These are phyloP conservation scores for Fusarium mexicanum DNA, from an alignment of 2,329 filamentous ascomycete genomes.

Conservation along the genomic window DNA sequence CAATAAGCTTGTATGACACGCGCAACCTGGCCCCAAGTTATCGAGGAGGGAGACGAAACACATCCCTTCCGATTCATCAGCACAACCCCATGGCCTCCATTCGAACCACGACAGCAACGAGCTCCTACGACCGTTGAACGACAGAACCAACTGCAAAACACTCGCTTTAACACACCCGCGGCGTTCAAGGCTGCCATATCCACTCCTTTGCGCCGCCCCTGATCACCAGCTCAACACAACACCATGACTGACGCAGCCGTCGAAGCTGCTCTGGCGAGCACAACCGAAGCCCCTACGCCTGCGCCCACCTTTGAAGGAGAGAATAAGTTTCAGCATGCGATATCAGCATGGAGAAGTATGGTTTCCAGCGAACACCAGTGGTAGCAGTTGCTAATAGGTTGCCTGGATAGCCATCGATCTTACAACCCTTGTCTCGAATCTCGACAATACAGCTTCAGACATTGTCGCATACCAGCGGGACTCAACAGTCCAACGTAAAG, in stretches of 20 bases:
- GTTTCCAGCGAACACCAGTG: not conserved
- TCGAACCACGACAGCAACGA: conserved; percentile 22
- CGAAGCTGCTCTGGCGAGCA: conserved; percentile 42
- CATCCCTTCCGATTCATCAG: conserved; percentile 32
- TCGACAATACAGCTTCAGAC: conserved; percentile 94
- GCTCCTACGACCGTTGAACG: not conserved
- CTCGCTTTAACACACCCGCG: not conserved
- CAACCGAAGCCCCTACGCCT: conserved; percentile 38
- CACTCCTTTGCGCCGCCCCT: conserved; percentile 28
- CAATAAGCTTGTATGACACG: conserved; percentile 36
- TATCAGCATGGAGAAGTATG: conserved; percentile 94
- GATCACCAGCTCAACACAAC: conserved; percentile 13
- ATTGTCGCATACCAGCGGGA: conserved; percentile 94
- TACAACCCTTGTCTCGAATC: conserved; percentile 80
- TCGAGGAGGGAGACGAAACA: conserved; percentile 36
- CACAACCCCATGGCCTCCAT: conserved; percentile 18
- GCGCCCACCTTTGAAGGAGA: conserved; percentile 61
- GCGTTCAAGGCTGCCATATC: conserved; percentile 21
- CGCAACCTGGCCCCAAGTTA: conserved; percentile 34
- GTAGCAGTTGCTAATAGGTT: conserved; percentile 36
- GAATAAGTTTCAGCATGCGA: conserved; percentile 97
- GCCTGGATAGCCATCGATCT: conserved; percentile 79
- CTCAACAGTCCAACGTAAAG: conserved; percentile 94
- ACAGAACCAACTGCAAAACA: conserved; percentile 4
- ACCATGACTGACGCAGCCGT: conserved; percentile 48